Evolutionary conservation across 208 protist species (phyloP).

Genomic region (Leishmania arabica): DNA sequence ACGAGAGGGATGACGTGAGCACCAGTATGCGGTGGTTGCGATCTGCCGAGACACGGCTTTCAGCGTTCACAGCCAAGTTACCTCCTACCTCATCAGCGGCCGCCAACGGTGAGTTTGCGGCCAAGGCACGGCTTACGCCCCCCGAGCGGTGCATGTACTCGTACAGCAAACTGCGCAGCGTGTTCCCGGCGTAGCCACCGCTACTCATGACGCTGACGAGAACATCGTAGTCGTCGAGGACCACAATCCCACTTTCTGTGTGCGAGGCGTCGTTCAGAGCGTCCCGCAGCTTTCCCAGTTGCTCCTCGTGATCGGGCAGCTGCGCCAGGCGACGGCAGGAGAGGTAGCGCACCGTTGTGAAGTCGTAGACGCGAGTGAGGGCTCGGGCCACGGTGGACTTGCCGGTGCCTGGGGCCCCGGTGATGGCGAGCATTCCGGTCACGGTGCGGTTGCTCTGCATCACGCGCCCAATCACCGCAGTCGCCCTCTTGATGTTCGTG

Average conservation of each 20-base stretch:
- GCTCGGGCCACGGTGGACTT: conserved; percentile 59
- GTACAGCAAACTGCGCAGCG: conserved; percentile 35
- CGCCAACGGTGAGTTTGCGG: conserved; percentile 10
- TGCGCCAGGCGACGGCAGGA: conserved; percentile 44
- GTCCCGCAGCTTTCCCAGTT: conserved; percentile 63
- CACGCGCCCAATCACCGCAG: conserved; percentile 33
- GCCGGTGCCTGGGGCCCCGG: conserved; percentile 60
- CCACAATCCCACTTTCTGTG: conserved; percentile 88
- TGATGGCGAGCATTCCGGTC: conserved; percentile 50
- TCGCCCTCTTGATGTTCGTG: conserved; percentile 24
- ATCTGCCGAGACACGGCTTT: conserved; percentile 11
- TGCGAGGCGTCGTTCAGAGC: conserved; percentile 96
- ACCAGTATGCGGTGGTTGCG: conserved; percentile 36
- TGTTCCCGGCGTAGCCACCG: conserved; percentile 8
- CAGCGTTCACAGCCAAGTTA: conserved; percentile 21
- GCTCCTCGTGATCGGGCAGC: conserved; percentile 36
- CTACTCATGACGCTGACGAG: conserved; percentile 33
- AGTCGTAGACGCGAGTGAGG: conserved; percentile 34
- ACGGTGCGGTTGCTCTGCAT: conserved; percentile 39
- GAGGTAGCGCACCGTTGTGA: conserved; percentile 38
- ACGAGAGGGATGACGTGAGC: conserved; percentile 25
- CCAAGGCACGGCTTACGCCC: conserved; percentile 33
- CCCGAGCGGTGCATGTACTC: conserved; percentile 34
- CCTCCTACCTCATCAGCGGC: conserved; percentile 18
- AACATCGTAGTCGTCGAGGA: conserved; percentile 97